Percentiles rank a stretch among this genome's conserved stretches.
Conservation (phyloP, 306 rosid species). For the Lathyrus tuberosus region DNA sequence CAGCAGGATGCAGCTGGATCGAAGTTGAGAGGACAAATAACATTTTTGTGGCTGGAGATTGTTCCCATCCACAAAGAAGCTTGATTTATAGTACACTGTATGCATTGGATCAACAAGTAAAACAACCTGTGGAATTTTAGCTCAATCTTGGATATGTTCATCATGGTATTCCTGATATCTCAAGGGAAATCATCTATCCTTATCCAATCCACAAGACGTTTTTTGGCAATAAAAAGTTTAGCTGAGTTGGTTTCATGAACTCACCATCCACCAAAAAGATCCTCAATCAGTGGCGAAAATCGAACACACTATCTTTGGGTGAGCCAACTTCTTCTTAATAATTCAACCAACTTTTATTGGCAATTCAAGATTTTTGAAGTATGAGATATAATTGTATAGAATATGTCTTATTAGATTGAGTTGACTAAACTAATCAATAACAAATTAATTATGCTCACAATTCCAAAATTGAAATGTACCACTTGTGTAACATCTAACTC, state of each 20-base stretch:
- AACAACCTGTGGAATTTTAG: conserved; percentile 47
- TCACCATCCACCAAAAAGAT: no score
- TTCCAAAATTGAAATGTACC: no score
- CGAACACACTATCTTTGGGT: no score
- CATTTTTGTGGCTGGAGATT: conserved; percentile 74
- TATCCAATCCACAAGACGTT: conserved; percentile 6
- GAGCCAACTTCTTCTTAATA: no score
- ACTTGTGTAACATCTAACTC: no score
- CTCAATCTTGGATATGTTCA: conserved; percentile 2
- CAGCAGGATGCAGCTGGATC: conserved; percentile 95
- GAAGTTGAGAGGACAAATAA: conserved; percentile 69
- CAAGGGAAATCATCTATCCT: conserved; percentile 28
- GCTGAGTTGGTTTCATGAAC: no score
- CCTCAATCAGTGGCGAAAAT: no score
- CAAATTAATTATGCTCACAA: no score
- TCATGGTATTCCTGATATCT: conserved; percentile 7
- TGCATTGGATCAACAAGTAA: conserved; percentile 54
- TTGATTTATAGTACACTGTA: conserved; percentile 52
- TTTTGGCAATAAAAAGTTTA: no score
- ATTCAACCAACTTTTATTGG: no score
- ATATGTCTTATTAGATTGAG: background rate
- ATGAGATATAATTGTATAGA: background rate
- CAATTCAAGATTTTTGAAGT: no score
- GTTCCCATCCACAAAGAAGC: conserved; percentile 77
- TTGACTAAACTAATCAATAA: background rate